Evolutionary conservation across 331 rosid genomes (phyloP), one percentile per base, ranked within the genome.

Genomic region (Malus hybrid): DNA sequence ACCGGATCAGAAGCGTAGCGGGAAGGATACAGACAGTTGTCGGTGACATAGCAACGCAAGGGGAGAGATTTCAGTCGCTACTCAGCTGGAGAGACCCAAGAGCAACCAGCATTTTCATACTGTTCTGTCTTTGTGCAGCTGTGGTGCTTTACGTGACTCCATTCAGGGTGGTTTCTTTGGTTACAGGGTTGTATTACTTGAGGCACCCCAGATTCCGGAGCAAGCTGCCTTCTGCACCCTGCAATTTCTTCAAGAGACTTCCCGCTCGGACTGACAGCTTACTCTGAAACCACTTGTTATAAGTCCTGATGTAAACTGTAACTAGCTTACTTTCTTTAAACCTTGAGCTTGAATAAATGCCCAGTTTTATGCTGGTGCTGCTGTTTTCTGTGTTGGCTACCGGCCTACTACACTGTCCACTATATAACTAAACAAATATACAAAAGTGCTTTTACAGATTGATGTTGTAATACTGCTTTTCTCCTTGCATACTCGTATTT

Each of bases 51-150:
- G 96, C 97, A 28, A 90, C 96, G 20, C 98, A 91, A 42, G 98
- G 97, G 26, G 98, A 93, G 85, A 91, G 97, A 36, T 39, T 91
- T 75, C 97, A 91, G 63, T 89, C 95, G 36, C 75, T 93, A 44
- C 79, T 91, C 32, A 91, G 97, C 68, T 93, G 97, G 97, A 89
- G 98, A 83, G 98, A 93, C 76, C 85, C 97, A 2, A 88, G 97
- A 84, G 98, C 97, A 44, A 91, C 96, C 6, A 82, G 89, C 82
- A 85, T 93, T 70, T 93, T 91, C 73, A 28, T 91, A 11, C 60
- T 85, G 36, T 89, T 93, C 75, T 86, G 97, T 64, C 75, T 93
- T 13, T 84, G 90, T 33, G 80, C 90, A 1, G 95, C 97, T 0
- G 89, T 86, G 72, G 76, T 87, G 68, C 91, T 93, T 11, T 91